Base-by-base conservation (phyloP, 441 rosid species). In the Adansonia rubrostipa region DNA sequence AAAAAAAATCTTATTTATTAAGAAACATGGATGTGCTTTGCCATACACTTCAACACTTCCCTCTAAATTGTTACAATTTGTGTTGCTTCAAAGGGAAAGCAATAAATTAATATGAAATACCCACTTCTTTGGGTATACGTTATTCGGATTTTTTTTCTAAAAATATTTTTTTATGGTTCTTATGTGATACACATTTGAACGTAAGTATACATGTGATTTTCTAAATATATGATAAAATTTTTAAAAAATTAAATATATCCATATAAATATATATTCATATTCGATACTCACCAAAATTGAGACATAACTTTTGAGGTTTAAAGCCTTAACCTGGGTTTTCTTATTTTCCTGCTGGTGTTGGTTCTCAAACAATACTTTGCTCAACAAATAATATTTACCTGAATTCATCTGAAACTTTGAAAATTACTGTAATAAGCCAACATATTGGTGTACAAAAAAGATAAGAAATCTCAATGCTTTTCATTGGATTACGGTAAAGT, bases 401-500 rank as follows among this genome's bases (percentile, higher is more conserved):
- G 3, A 50, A 50, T 50, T 13, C 13, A 50, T 50, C 54, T 11
- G 63, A 22, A 56, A 20, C 33, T 13, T 40, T 36, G 54, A 72
- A 66, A 65, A 64, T 72, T 44, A 80, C 8, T 77, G 42, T 66
- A 73, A 24, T 13, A 77, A 45, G 74, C 22, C 76, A 80, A 24
- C 74, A 76, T 64, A 33, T n/a, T 63, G 61, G 82, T 82, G 66
- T 86, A 86, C 86, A 84, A 78, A 72, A 79, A 81, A 67, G 80
- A 82, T 11, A 28, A 78, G 9, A 6, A 78, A 42, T 82, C 61
- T 58, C 33, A 57, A 73, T 72, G 74, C 78, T 80, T 82, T 73
- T 80, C 84, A 78, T 54, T 71, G 73, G 78, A 73, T 84, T 74
- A 79, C 79, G 42, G 57, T 51, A 82, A 62, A 51, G 77, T 82